Percentiles rank a stretch among this genome's conserved stretches.
phyloP scores from a whole-genome alignment of 139 green algal genomes.

The Medakamo hakoo region DNA sequence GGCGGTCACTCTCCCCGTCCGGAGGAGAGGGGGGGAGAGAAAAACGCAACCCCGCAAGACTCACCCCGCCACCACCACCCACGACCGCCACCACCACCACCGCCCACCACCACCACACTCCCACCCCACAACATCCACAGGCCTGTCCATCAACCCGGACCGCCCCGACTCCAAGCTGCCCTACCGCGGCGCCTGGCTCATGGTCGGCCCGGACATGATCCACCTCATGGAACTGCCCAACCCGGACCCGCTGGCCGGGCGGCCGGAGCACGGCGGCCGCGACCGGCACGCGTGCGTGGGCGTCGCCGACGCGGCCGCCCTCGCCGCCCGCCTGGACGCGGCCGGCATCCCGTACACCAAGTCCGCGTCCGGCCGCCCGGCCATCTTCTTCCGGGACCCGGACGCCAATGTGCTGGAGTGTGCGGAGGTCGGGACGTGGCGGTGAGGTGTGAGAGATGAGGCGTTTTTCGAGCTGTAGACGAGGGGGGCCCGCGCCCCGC shows the following conservation, averaged over 20 bases:
- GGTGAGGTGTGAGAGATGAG: no score
- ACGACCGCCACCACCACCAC: neutral
- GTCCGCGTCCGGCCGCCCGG: constrained; percentile 52
- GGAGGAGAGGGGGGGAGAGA: no score
- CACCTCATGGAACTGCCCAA: constrained; percentile 89
- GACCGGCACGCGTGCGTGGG: constrained; percentile 74
- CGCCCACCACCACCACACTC: neutral
- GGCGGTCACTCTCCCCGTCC: no score
- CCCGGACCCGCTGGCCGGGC: constrained; percentile 41
- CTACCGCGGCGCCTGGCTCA: constrained; percentile 71
- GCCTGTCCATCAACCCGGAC: constrained; percentile 56
- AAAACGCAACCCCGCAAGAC: no score
- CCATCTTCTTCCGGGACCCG: constrained; percentile 82
- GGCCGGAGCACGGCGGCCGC: constrained; percentile 59
- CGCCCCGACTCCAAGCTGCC: constrained; percentile 72
- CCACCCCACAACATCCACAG: neutral
- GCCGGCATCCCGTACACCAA: constrained; percentile 46
- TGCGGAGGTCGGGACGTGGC: constrained; percentile 41
- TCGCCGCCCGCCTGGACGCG: constrained; percentile 43
- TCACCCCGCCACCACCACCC: no score
- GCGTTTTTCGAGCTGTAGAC: no score
- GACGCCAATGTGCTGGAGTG: constrained; percentile 53
- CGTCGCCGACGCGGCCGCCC: constrained; percentile 35
- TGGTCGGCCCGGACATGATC: constrained; percentile 72
- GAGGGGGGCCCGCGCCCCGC: no score